Evolutionary conservation across 2,329 filamentous ascomycete genomes (phyloP).

Genomic region (Colletotrichum horii): DNA sequence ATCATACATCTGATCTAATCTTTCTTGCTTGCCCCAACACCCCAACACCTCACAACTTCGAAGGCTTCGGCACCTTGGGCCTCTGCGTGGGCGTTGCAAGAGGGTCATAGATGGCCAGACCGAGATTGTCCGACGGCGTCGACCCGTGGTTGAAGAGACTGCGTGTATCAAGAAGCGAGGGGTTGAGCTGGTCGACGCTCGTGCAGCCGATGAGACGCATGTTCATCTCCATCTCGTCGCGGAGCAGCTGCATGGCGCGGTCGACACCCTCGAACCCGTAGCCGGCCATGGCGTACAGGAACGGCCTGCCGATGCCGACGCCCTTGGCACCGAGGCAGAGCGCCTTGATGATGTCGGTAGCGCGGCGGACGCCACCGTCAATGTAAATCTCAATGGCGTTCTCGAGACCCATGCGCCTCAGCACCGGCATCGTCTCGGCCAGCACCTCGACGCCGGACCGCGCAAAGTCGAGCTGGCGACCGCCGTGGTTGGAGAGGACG

Average conservation of each 20-base stretch:
- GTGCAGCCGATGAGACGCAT: conserved; percentile 91
- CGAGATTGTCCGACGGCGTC: conserved; percentile 54
- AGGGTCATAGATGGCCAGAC: conserved; percentile 57
- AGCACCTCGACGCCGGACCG: conserved; percentile 89
- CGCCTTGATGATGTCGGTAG: conserved; percentile 94
- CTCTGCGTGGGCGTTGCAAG: conserved; percentile 57
- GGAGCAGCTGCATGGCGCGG: conserved; percentile 88
- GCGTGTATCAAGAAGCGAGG: conserved; percentile 79
- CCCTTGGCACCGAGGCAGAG: conserved; percentile 90
- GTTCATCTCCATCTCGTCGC: conserved; percentile 99
- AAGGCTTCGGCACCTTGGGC: conserved; percentile 37
- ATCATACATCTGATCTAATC: neutral
- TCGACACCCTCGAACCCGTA: conserved; percentile 90
- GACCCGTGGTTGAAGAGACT: conserved; percentile 64
- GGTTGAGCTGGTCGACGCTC: conserved; percentile 77
- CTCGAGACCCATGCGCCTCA: conserved; percentile 75
- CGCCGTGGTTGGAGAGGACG: conserved; percentile 95
- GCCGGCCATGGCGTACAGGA: conserved; percentile 94
- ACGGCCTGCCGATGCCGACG: conserved; percentile 92
- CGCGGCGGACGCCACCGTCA: conserved; percentile 88
- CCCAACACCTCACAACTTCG: conserved; percentile 48
- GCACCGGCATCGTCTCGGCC: conserved; percentile 89
- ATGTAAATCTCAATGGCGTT: conserved; percentile 85
- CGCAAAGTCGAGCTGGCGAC: conserved; percentile 90
- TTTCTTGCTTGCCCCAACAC: neutral